Base-by-base conservation (phyloP, 768 basidiomycete species). In the Guyanaporus albipodus region DNA sequence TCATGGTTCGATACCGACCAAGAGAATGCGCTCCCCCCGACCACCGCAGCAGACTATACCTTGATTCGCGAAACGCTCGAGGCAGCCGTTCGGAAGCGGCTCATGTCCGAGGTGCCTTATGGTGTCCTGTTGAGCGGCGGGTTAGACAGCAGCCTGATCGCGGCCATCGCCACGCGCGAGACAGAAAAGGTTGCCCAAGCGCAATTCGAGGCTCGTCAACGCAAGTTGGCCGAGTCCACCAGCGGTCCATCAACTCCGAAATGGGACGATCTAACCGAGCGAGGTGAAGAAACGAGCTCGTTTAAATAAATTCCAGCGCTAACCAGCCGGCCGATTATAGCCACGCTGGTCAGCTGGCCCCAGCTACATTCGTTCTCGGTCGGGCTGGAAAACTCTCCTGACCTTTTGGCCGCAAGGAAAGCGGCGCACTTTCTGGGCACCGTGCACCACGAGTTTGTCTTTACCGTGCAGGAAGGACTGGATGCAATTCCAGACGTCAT, bases 91-190 rank as follows among this genome's bases (percentile, higher is more conserved):
- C 79, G 83, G 59, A 99, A 98, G 67, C 78, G 96, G 38, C 71
- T 99, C 17, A 99, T 99, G 96, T 88, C 87, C 24, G 96, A 99
- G 68, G 96, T 98, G 10, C 96, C 96, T 3, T 99, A 94, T 56
- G 96, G 96, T 48, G 96, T 99, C 14, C 77, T 99, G 33, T 78
- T 99, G 47, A 91, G 87, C 51, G 96, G 96, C 38, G 96, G 96
- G 18, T 72, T 99, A 44, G 96, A 99, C 64, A 93, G 90, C 60
- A 94, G 91, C 62, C 71, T 99, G 68, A 97, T 99, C 56, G 96
- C 96, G 11, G 76, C 92, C 17, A 91, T 99, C 60, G 96, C 96
- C 7, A 83, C 91, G 0, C 75, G 95, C 53, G 95, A 97, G 70
- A 98, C 95, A 4, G 92, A 96, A 67, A 94, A 88, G 66, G 76